Evolutionary conservation across 169 alveolate species (phyloP).

Genomic region (Pseudocohnilembus persalinus): DNA sequence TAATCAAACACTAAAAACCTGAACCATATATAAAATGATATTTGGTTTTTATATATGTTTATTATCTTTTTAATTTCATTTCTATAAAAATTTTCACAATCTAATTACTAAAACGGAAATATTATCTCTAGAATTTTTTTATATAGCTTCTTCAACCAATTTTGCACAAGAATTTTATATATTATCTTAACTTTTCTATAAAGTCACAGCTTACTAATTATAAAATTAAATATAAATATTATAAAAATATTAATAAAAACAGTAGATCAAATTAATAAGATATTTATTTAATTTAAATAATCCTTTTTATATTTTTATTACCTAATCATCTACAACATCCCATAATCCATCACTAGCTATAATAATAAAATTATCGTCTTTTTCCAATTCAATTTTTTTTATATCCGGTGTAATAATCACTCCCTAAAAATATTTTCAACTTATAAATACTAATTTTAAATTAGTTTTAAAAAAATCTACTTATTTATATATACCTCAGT

Average conservation of each 20-base stretch:
- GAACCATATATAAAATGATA: no score
- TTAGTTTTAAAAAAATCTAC: no score
- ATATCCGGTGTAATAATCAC: constrained; percentile 76
- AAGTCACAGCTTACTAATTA: constrained; percentile 50
- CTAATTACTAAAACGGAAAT: constrained; percentile 64
- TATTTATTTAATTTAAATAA: no score
- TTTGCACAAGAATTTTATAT: constrained; percentile 68
- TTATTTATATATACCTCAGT: constrained; percentile 18
- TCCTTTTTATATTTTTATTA: neutral
- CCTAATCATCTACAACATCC: constrained; percentile 81
- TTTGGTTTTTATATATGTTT: no score
- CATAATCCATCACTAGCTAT: constrained; percentile 88
- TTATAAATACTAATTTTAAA: neutral
- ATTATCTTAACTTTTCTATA: constrained; percentile 46
- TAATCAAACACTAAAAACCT: no score
- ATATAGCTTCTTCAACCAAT: constrained; percentile 65
- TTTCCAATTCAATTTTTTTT: constrained; percentile 55
- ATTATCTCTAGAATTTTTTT: constrained; percentile 80
- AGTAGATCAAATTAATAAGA: neutral
- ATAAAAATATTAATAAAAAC: neutral
- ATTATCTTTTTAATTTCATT: neutral
- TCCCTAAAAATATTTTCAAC: constrained; percentile 40
- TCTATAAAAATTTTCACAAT: constrained; percentile 27
- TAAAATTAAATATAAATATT: neutral
- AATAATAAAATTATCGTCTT: constrained; percentile 64